phyloP scores from a whole-genome alignment of 139 green algal genomes.

The Chlorella sp. region DNA sequence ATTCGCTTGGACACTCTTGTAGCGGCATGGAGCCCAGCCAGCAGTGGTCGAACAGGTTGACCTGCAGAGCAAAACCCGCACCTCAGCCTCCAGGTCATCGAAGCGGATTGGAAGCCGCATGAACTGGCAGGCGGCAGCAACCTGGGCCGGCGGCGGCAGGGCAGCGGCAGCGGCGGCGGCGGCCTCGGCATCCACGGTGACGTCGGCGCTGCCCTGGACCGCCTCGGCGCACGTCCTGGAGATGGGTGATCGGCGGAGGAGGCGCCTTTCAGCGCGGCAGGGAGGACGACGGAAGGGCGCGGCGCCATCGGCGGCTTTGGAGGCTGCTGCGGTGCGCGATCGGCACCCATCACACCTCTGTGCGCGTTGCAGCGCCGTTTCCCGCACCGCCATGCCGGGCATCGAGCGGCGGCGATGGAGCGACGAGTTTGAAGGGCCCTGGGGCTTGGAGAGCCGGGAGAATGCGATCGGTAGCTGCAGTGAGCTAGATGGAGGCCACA shows the following conservation, averaged over 20 bases:
- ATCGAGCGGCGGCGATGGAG: not conserved
- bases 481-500: no score
- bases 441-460: no score
- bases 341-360: not conserved
- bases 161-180: slow-evolving; percentile 10
- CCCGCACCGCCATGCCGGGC: not conserved
- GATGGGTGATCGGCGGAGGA: no score
- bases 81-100: slow-evolving; percentile 59
- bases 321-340: not conserved
- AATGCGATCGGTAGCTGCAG: no score
- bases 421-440: no score
- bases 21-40: no score
- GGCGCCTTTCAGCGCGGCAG: not conserved
- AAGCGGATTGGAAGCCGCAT: slow-evolving; percentile 62
- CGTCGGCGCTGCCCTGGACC: slow-evolving; percentile 27
- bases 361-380: slow-evolving; percentile 3
- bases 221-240: slow-evolving; percentile 48
- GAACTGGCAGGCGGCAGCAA: slow-evolving; percentile 34
- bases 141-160: slow-evolving; percentile 17
- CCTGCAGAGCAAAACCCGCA: no score
- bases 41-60: no score
- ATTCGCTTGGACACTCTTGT: no score
- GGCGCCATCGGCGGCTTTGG: no score
- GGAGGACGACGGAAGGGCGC: not conserved
- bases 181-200: slow-evolving; percentile 35